Conservation (phyloP, 768 basidiomycete genomes). For the Tremella mesenterica region DNA sequence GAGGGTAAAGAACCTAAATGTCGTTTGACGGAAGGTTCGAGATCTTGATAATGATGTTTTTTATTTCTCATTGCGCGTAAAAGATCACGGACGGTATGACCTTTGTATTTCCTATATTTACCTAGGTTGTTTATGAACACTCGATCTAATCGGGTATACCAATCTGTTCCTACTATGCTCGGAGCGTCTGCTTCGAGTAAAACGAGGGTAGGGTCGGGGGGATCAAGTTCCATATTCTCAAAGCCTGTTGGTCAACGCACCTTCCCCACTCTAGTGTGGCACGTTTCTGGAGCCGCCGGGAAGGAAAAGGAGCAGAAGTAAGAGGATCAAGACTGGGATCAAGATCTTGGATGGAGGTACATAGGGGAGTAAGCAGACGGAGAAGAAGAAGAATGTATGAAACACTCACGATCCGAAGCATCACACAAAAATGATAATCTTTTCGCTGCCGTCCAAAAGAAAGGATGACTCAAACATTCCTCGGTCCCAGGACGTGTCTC, state of each 20-base stretch:
- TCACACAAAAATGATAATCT: conserved; percentile 92
- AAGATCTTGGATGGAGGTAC: no score
- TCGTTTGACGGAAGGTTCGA: conserved; percentile 82
- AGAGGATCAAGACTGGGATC: no score
- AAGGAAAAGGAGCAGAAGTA: no score
- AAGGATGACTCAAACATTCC: conserved; percentile 81
- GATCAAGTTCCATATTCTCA: conserved; percentile 93
- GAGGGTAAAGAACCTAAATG: conserved; percentile 84
- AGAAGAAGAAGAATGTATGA: no score
- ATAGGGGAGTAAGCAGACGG: no score
- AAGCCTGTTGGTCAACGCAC: conserved; percentile 51
- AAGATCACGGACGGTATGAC: conserved; percentile 78
- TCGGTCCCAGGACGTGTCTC: conserved; percentile 72
- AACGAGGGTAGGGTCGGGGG: conserved; percentile 65
- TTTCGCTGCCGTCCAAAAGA: conserved; percentile 87
- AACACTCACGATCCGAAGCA: conserved; percentile 66
- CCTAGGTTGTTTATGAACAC: conserved; percentile 88
- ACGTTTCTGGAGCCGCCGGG: no score
- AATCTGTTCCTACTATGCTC: conserved; percentile 68
- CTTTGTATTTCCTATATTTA: conserved; percentile 96
- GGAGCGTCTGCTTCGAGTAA: conserved; percentile 63
- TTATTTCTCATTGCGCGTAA: conserved; percentile 90
- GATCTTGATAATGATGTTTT: conserved; percentile 98
- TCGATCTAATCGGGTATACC: conserved; percentile 77
- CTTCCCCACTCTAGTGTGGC: background rate